A percentile compares a stretch with the other conserved stretches of the same genome.
phyloP scores from a whole-genome alignment of 2,329 filamentous ascomycete species.

The Endoconidiophora laricicola region DNA sequence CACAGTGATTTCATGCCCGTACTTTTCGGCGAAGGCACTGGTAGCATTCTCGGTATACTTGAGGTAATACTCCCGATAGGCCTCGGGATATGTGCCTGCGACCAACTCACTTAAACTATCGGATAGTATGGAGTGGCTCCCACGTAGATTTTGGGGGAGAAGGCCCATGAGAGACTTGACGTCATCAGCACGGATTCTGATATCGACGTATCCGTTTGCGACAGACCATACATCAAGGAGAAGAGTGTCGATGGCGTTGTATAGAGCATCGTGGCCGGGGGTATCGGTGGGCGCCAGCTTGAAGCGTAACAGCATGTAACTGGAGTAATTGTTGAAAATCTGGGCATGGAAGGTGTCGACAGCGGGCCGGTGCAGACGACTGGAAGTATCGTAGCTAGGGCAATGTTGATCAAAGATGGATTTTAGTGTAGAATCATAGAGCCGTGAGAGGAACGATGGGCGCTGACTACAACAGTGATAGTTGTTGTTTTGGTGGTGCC shows the following conservation, averaged over 20 bases:
- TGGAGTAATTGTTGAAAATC: constrained; percentile 38
- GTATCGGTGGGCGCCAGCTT: constrained; percentile 44
- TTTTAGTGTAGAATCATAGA: background rate
- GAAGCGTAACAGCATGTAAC: constrained; percentile 82
- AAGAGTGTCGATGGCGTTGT: constrained; percentile 56
- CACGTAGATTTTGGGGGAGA: constrained; percentile 57
- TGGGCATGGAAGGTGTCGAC: background rate
- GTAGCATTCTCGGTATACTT: background rate
- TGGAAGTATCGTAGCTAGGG: background rate
- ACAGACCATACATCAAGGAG: constrained; percentile 87
- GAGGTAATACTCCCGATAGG: background rate
- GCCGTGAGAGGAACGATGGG: background rate
- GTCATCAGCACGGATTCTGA: constrained; percentile 59
- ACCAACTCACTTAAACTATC: constrained; percentile 65
- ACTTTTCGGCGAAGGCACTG: background rate
- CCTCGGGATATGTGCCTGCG: constrained; percentile 52
- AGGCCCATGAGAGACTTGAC: constrained; percentile 64
- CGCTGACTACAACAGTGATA: background rate
- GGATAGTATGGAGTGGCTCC: constrained; percentile 58
- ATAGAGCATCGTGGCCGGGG: constrained; percentile 52
- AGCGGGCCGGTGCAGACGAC: background rate
- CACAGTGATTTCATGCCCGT: background rate
- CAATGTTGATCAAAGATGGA: background rate
- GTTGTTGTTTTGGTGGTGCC: too few species aligned
- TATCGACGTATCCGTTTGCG: constrained; percentile 66